Evolutionary conservation across 768 basidiomycete genomes (phyloP), one percentile per base, ranked within the genome.

Genomic region (Tephrocybe sp.): DNA sequence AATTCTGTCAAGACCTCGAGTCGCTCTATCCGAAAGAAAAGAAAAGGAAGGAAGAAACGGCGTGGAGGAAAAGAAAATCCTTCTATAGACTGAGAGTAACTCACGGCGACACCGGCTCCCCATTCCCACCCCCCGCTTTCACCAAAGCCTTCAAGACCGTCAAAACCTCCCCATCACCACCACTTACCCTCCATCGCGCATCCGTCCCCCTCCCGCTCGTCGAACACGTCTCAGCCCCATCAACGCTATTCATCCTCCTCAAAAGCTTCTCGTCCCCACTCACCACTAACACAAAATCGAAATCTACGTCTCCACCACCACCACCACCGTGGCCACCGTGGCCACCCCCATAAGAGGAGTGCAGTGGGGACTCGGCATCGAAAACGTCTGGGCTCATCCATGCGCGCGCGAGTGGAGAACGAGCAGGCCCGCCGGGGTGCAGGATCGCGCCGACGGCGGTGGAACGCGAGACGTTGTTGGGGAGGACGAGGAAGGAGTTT

Each of bases 401-500:
- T 41, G 71, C 58, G 14, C 66, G 65, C 14, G 67, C 62, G 22
- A 73, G 55, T 20, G 68, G 62, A 0, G 69, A 69, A 36, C 72
- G 68, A 20, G 73, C 72, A 14, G 77, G 76, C 2, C 76, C 77
- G 4, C 82, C 84, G 0, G 86, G 85, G 59, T 85, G 82, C 12
- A 91, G 65, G 52, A 92, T 85, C n/a, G 85, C 81, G 39, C 85
- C 87, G 1, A 92, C 86, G 0, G 89, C 89, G 0, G 85, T 87
- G n/a, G 85, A 86, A 17, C 90, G 83, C 9, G 87, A 90, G 56
- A 89, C 81, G 57, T 89, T 86, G 70, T 85, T 89, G 2, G 90
- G 89, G 7, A 92, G 73, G 34, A 92, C 83, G 47, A 92, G 81
- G 79, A 92, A 92, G 46, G 79, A 80, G 66, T 84, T 89, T 49